phyloP scores from a whole-genome alignment of 805 yeast species.

The Spathaspora passalidarum region DNA sequence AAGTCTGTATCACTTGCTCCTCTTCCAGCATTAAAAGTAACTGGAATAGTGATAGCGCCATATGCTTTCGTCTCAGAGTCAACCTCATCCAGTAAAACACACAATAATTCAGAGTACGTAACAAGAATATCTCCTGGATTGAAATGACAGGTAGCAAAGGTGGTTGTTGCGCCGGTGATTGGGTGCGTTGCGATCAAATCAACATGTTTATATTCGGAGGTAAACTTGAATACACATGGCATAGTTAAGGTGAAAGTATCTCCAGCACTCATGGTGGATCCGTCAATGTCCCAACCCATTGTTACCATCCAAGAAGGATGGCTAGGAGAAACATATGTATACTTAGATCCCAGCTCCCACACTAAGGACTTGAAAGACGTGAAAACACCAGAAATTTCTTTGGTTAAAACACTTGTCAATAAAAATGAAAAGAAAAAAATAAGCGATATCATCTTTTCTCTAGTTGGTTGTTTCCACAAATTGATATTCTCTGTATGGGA shows the following conservation, averaged over 20 bases:
- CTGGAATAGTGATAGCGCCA: constrained; percentile 20
- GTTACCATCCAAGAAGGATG: no score
- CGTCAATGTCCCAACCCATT: constrained; percentile 19
- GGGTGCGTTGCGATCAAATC: constrained; percentile 13
- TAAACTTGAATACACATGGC: constrained; percentile 26
- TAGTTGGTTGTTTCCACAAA: no score
- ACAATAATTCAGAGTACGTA: constrained; percentile 15
- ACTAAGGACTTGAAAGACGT: no score
- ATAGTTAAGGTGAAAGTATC: constrained; percentile 24
- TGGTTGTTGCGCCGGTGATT: constrained; percentile 9
- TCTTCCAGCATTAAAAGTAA: constrained; percentile 20
- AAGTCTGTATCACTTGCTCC: constrained; percentile 14
- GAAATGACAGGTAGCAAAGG: constrained; percentile 22
- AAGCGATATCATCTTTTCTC: no score
- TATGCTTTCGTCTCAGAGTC: constrained; percentile 10
- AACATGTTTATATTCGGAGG: constrained; percentile 11
- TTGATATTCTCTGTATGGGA: no score
- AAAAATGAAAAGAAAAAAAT: no score
- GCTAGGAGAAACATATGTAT: no score
- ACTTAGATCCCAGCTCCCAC: no score
- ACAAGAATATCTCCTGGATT: constrained; percentile 15
- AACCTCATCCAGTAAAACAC: constrained; percentile 15
- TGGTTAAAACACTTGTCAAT: no score
- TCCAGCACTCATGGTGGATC: constrained; percentile 15
- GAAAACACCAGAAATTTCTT: no score